phyloP scores from a whole-genome alignment of 352 stramenopile genomes.

The Phytophthora lateralis region DNA sequence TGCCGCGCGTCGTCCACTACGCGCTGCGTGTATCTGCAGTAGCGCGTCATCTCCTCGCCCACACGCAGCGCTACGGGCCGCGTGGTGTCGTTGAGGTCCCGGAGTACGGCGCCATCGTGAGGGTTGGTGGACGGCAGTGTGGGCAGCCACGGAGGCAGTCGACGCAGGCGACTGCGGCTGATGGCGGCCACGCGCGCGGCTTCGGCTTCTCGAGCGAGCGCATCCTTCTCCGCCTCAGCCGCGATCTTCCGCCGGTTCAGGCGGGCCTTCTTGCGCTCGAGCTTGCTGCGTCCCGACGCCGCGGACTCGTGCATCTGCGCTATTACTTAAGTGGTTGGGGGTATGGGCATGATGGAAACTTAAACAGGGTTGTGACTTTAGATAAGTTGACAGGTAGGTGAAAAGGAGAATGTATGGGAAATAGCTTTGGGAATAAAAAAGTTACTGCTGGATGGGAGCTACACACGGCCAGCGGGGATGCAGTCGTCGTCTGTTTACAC shows the following conservation, averaged over 20 bases:
- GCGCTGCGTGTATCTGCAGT: conserved; percentile 66
- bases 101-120: conserved; percentile 22
- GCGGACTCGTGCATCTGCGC: neutral
- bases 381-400: no score
- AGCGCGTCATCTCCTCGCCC: conserved; percentile 66
- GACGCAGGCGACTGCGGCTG: conserved; percentile 32
- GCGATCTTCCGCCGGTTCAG: conserved; percentile 48
- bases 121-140: conserved; percentile 25
- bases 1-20: conserved; percentile 58
- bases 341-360: conserved; percentile 6
- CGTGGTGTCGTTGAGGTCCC: conserved; percentile 27
- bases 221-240: conserved; percentile 26
- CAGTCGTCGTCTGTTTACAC: conserved; percentile 21
- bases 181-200: conserved; percentile 33
- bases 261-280: conserved; percentile 49
- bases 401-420: no score
- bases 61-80: conserved; percentile 33
- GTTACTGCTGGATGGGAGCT: neutral
- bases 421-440: conserved; percentile 21
- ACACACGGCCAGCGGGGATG: neutral
- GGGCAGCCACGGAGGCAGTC: conserved; percentile 39
- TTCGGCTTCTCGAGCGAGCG: conserved; percentile 32
- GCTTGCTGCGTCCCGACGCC: conserved; percentile 35
- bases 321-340: conserved; percentile 19
- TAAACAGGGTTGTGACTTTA: no score